Evolutionary conservation across 768 basidiomycete genomes (phyloP).

Genomic region (Boletus speciosus): DNA sequence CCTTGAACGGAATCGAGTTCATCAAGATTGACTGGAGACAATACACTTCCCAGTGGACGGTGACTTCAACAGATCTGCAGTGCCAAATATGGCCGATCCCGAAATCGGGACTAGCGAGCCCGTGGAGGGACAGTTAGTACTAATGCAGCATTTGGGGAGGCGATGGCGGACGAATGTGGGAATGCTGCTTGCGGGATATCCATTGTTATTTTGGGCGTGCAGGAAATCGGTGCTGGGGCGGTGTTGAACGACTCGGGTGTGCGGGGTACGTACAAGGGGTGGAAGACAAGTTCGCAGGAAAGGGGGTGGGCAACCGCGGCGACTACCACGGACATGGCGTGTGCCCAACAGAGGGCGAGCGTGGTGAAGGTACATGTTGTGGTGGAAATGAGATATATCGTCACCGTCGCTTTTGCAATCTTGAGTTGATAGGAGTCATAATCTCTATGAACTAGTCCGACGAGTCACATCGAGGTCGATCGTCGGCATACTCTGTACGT

Average conservation of each 20-base stretch:
- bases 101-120: conserved; percentile 91
- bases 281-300: conserved; percentile 56
- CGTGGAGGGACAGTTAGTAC: conserved; percentile 60
- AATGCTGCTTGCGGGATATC: conserved; percentile 57
- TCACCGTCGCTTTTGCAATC: conserved; percentile 61
- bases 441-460: background rate
- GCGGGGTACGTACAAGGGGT: conserved; percentile 39
- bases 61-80: no score
- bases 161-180: conserved; percentile 42
- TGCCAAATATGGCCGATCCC: conserved; percentile 54
- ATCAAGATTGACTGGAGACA: no score
- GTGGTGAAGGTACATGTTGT: conserved; percentile 84
- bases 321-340: conserved; percentile 76
- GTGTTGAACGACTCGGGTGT: conserved; percentile 49
- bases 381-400: conserved; percentile 65
- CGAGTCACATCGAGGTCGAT: background rate
- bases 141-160: conserved; percentile 51
- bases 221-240: conserved; percentile 76
- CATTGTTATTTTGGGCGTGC: conserved; percentile 73
- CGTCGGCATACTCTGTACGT: background rate
- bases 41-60: no score
- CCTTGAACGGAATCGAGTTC: no score
- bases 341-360: conserved; percentile 68
- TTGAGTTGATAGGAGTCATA: conserved; percentile 32
- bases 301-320: conserved; percentile 77